Base-by-base conservation (phyloP, 805 yeast species). In the Clavispora carvajalis region DNA sequence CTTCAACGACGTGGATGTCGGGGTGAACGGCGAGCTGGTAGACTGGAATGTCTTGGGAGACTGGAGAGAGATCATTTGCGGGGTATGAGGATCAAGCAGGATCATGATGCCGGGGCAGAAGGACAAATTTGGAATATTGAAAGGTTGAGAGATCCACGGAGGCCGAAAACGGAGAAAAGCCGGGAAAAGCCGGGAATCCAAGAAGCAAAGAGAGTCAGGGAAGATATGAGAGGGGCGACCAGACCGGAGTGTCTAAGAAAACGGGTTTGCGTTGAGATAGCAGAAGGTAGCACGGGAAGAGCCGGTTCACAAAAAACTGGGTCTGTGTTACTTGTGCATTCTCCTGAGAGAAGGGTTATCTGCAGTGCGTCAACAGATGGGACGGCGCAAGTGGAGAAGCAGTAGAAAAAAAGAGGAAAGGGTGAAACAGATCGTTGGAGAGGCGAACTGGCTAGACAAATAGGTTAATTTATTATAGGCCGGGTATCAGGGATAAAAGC, bases 1-100 rank as follows among this genome's bases (percentile, higher is more conserved):
- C 25, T 40, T 37, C 24, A 44, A 33, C 3, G 52, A 48, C 16
- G 34, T 36, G 4, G 49, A 45, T 3, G 52, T 46, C 10, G 54
- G 52, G 22, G 54, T 48, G n/a, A 49, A 46, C 8, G 47, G 51
- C 28, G 31, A 28, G 3, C 16, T 10, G 4, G 16, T 5, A 12
- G 31, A 28, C 10, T 9, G 7, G 16, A 15, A 12, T 19, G 31
- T 18, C 10, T 16, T 28, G 11, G 31, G 31, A 11, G 31, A 28
- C 19, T 15, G 31, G 19, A 28, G 18, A 3, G 31, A 25, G 19
- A 39, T 29, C 16, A 29, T 34, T 16, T 8, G 26, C n/a, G 19
- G 31, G 11, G 28, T 33, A 18, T 29, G 33, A 12, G 29, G 5
- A n/a, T 35, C 15, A 10, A 28, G 17, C 36, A 29, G 18, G 18